Evolutionary conservation across 768 basidiomycete genomes (phyloP), one percentile per base, ranked within the genome.

Genomic region (Krasilnikovozyma curviuscula): DNA sequence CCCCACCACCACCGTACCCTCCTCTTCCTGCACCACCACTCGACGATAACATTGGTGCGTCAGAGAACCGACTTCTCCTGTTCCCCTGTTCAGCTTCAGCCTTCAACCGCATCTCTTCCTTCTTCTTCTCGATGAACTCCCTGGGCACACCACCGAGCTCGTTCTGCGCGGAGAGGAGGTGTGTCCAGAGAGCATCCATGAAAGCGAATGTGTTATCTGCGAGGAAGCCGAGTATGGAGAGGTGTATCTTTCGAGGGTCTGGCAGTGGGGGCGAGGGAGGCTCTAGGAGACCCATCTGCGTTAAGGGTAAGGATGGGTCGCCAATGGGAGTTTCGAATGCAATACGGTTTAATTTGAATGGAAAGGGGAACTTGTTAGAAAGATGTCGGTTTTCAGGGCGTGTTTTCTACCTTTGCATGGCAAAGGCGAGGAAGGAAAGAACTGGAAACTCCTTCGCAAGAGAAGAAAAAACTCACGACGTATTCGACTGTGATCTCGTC

Each of bases 401-500:
- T n/a, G n/a, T n/a, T n/a, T n/a, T n/a, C n/a, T n/a, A n/a, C n/a
- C n/a, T n/a, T n/a, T n/a, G n/a, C n/a, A n/a, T n/a, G n/a, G n/a
- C n/a, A n/a, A n/a, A n/a, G n/a, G n/a, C n/a, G n/a, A n/a, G n/a
- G n/a, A n/a, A n/a, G n/a, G n/a, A n/a, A n/a, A n/a, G n/a, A n/a
- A n/a, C n/a, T n/a, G n/a, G n/a, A n/a, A n/a, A n/a, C 40, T 24
- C 40, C 23, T 41, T 23, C 7, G 6, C 40, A n/a, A 14, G 7
- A 44, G 24, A 44, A 25, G 21, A 7, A 13, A 8, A 12, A 18
- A 52, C 50, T 46, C 12, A 52, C 50, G 16, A 86, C 85, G 60
- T 93, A 97, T 61, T 95, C 91, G 25, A 95, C 78, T 34, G 97
- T 79, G 35, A 98, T 79, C 62, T 98, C 93, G 64, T 98, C 93